Base-by-base conservation (phyloP, 176 grass and related monocot species). In the Olyra latifolia region DNA sequence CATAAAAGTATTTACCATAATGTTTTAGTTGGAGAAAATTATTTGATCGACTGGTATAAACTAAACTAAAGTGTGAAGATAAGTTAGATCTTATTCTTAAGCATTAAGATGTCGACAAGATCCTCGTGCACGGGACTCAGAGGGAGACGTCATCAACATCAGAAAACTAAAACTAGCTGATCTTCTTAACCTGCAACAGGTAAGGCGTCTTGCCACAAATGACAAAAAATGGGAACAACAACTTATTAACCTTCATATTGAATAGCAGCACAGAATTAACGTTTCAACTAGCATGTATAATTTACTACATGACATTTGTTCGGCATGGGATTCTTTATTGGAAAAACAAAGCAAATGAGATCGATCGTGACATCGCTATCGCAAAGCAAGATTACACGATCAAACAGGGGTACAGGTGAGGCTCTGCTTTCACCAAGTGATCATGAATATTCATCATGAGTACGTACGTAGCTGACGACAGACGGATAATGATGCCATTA, bases 261-360 rank as follows among this genome's bases (percentile, higher is more conserved):
- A 76, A 60, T 44, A 59, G 20, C 22, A 19, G 38, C 73, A 60
- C 39, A 9, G 32, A 35, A 35, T 35, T 61, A 58, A 76, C 40
- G 57, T 62, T 29, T 77, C 56, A 77, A 62, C 74, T 62, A 77
- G 13, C 74, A 30, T 62, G 46, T 77, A 45, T 47, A 62, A 47
- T 77, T 62, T 62, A 62, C 41, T n/a, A 62, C 5, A 5, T 20
- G 56, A 13, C 56, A 62, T 76, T 76, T 76, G 15, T 45, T 62
- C 61, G 9, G 19, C 49, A 40, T 54, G 20, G 35, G 19, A 49
- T 41, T 30, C 2, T 56, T 48, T 19, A 41, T 11, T 24, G 20
- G 49, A 43, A 75, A 58, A 27, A 41, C 58, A 48, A 73, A 54
- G 20, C 29, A 38, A 20, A 32, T 8, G 46, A 2, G 32, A 35